phyloP scores from a whole-genome alignment of 116 monocot genomes.

The Dioscorea cayenensis region DNA sequence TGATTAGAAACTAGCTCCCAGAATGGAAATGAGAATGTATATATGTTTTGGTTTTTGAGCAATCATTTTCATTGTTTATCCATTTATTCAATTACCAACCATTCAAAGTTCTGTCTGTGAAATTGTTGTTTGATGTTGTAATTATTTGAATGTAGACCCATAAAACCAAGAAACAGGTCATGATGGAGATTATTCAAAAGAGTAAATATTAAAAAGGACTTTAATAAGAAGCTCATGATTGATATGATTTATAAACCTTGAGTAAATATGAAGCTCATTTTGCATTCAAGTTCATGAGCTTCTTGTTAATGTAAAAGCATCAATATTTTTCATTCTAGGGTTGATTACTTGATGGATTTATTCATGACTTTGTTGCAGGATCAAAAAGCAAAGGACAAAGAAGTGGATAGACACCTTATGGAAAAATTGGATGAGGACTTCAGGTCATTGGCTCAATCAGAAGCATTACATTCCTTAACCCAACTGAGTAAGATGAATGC shows the following conservation, averaged over 20 bases:
- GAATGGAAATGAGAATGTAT: slow-evolving; percentile 48
- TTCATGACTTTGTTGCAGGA: slow-evolving; percentile 31
- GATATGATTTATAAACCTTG: background rate
- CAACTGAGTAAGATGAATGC: slow-evolving; percentile 42
- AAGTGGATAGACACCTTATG: slow-evolving; percentile 62
- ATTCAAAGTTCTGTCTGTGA: background rate
- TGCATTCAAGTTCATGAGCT: background rate
- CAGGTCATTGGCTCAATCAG: slow-evolving; percentile 51
- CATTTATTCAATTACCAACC: background rate
- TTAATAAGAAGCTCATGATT: too few species aligned
- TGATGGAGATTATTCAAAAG: slow-evolving; percentile 79
- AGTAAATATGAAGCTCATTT: too few species aligned
- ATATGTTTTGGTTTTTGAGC: slow-evolving; percentile 1
- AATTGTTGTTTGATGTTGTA: background rate
- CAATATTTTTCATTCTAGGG: background rate
- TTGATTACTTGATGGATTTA: background rate
- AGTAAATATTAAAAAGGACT: slow-evolving; percentile 85
- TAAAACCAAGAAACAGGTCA: slow-evolving; percentile 89
- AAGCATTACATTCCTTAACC: slow-evolving; percentile 49
- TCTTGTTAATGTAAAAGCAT: background rate
- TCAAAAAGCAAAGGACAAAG: slow-evolving; percentile 70
- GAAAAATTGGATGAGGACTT: slow-evolving; percentile 71
- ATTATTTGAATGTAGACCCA: slow-evolving; percentile 24
- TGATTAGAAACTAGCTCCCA: slow-evolving; percentile 12
- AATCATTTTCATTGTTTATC: background rate